Evolutionary conservation across 148 eudicot species (phyloP).

Genomic region (Suaeda aralocaspica): DNA sequence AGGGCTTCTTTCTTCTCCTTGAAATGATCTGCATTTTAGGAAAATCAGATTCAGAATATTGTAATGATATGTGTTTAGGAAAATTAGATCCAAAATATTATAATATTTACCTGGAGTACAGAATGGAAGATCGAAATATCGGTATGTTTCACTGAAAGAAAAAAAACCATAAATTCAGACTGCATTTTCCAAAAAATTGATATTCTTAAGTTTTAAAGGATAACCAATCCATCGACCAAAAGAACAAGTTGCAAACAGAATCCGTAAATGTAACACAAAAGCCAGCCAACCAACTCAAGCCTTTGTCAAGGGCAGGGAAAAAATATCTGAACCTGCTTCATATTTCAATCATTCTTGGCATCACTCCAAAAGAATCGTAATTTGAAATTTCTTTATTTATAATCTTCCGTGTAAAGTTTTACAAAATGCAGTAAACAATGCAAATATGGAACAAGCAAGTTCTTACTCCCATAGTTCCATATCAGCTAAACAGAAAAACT

Average conservation of each 20-base stretch:
- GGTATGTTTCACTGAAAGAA: slow-evolving; percentile 60
- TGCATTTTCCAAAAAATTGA: neutral
- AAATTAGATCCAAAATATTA: neutral
- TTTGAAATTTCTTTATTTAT: neutral
- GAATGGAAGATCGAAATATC: slow-evolving; percentile 71
- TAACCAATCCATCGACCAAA: neutral
- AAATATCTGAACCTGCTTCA: neutral
- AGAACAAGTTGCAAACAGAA: neutral
- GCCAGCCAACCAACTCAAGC: slow-evolving; percentile 4
- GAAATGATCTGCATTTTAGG: slow-evolving; percentile 38
- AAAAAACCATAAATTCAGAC: slow-evolving; percentile 12
- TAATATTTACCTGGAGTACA: slow-evolving; percentile 44
- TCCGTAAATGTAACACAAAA: too few relatives aligned
- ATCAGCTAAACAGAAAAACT: neutral
- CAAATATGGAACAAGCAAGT: neutral
- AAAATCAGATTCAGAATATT: neutral
- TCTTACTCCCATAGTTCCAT: neutral
- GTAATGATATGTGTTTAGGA: neutral
- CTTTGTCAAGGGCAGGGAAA: neutral
- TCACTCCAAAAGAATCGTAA: neutral
- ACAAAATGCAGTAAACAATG: neutral
- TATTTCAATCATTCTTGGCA: neutral
- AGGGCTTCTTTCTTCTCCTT: slow-evolving; percentile 74
- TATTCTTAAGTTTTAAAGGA: neutral
- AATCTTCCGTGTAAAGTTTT: neutral